Conservation (phyloP, 768 basidiomycete genomes). For the Coprinopsis sp. region DNA sequence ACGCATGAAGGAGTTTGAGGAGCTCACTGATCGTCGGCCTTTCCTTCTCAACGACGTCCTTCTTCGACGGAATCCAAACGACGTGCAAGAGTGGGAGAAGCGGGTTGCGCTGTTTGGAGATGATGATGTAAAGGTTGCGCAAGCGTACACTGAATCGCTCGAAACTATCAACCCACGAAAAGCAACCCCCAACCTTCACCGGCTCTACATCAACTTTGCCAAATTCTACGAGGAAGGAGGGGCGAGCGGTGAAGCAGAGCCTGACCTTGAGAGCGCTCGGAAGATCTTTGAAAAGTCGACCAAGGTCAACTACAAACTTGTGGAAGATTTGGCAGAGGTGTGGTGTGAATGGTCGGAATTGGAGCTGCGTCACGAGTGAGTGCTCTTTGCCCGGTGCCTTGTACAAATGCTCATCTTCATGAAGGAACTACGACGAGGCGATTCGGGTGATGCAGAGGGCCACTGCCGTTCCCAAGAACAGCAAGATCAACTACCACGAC, state of each 20-base stretch:
- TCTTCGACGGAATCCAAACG: slow-evolving; percentile 88
- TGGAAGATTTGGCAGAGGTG: slow-evolving; percentile 95
- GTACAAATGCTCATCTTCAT: not conserved
- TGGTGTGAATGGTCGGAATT: slow-evolving; percentile 99
- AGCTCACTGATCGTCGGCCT: slow-evolving; percentile 88
- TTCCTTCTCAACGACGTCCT: slow-evolving; percentile 97
- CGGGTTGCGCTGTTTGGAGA: slow-evolving; percentile 89
- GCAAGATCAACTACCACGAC: slow-evolving; percentile 90
- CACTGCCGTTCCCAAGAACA: slow-evolving; percentile 83
- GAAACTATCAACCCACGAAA: slow-evolving; percentile 84
- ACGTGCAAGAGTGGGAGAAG: slow-evolving; percentile 99
- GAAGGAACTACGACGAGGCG: slow-evolving; percentile 93
- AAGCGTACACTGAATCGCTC: slow-evolving; percentile 87
- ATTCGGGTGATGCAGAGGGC: slow-evolving; percentile 97
- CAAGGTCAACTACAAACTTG: slow-evolving; percentile 88
- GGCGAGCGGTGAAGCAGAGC: slow-evolving; percentile 68
- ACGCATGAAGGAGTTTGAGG: slow-evolving; percentile 91
- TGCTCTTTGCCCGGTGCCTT: slow-evolving; percentile 13
- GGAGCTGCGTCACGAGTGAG: slow-evolving; percentile 94
- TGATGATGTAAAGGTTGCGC: slow-evolving; percentile 91
- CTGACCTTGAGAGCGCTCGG: slow-evolving; percentile 79
- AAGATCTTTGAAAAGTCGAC: slow-evolving; percentile 93
- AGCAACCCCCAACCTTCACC: slow-evolving; percentile 86
- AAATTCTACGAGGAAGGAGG: slow-evolving; percentile 98
- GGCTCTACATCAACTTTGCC: slow-evolving; percentile 91